phyloP scores from a whole-genome alignment of 176 grass and related monocot genomes.

The Echinochloa phyllopogon region DNA sequence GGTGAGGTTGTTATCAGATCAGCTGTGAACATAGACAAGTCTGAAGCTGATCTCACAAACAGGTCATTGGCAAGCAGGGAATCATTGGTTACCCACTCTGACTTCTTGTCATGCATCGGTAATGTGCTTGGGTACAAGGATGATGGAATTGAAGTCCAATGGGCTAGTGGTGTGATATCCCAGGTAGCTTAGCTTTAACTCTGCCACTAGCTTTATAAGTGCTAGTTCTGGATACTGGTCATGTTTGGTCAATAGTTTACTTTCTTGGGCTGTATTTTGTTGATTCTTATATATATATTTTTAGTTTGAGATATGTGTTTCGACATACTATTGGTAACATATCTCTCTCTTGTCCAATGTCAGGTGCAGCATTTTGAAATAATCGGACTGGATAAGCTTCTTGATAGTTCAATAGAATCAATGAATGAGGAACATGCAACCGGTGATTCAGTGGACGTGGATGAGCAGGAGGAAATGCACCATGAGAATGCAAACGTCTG shows the following conservation, averaged over 20 bases:
- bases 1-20: constrained; percentile 80
- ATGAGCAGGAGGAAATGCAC: constrained; percentile 56
- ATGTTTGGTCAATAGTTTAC: constrained; percentile 1
- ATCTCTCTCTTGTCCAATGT: constrained; percentile 34
- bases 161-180: constrained; percentile 87
- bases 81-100: constrained; percentile 42
- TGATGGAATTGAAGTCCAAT: constrained; percentile 78
- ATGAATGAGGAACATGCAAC: constrained; percentile 45
- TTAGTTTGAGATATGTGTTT: neutral
- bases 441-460: constrained; percentile 34
- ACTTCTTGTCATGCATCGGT: constrained; percentile 85
- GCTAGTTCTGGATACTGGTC: neutral
- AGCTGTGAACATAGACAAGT: constrained; percentile 54
- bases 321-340: constrained; percentile 29
- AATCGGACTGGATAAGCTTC: constrained; percentile 75
- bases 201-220: neutral
- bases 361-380: constrained; percentile 90
- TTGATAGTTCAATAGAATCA: constrained; percentile 53
- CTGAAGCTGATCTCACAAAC: constrained; percentile 58
- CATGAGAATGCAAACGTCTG: constrained; percentile 55
- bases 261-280: constrained; percentile 14
- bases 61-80: constrained; percentile 36
- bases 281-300: neutral
- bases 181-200: constrained; percentile 64
- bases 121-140: constrained; percentile 82